phyloP scores from a whole-genome alignment of 2,329 filamentous ascomycete genomes.

The Hypoxylon sp. region DNA sequence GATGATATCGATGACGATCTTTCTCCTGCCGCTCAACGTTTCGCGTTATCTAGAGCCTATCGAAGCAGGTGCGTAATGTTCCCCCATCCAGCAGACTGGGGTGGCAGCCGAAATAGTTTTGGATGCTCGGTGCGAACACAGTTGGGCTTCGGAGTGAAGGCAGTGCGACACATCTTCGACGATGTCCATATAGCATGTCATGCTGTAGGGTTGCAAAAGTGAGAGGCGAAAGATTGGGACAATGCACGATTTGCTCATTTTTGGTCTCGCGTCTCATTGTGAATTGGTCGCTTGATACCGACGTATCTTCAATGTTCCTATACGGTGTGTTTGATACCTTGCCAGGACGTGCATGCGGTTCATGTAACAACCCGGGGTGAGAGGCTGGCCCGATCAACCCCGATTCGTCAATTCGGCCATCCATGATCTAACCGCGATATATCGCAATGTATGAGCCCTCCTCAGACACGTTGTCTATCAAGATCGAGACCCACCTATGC shows the following conservation, averaged over 20 bases:
- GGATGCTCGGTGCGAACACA: slow-evolving; percentile 12
- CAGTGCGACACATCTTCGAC: slow-evolving; percentile 4
- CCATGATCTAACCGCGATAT: slow-evolving; percentile 31
- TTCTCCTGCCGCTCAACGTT: slow-evolving; percentile 16
- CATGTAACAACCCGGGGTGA: slow-evolving; percentile 24
- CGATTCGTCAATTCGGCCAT: slow-evolving; percentile 35
- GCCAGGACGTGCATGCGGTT: slow-evolving; percentile 9
- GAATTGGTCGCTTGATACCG: slow-evolving; percentile 22
- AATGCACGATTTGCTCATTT: slow-evolving; percentile 37
- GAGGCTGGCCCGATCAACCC: slow-evolving; percentile 30
- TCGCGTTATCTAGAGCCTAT: slow-evolving; percentile 39
- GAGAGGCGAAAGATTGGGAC: slow-evolving; percentile 6
- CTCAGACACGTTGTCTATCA: slow-evolving; percentile 36
- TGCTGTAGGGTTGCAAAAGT: slow-evolving; percentile 21
- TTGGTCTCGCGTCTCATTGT: slow-evolving; percentile 13
- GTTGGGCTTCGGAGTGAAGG: background rate
- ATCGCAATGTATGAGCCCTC: slow-evolving; percentile 16
- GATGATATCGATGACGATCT: slow-evolving; percentile 27
- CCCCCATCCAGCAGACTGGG: slow-evolving; percentile 20
- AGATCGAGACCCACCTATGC: slow-evolving; percentile 29
- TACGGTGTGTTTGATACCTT: slow-evolving; percentile 14
- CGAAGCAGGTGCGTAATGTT: slow-evolving; percentile 16
- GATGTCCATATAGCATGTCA: slow-evolving; percentile 6
- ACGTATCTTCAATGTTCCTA: slow-evolving; percentile 14
- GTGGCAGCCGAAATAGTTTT: slow-evolving; percentile 19